These are phyloP conservation scores for Gamarada debralockiae DNA, from an alignment of 495 filamentous ascomycete genomes.

Conservation along the genomic window DNA sequence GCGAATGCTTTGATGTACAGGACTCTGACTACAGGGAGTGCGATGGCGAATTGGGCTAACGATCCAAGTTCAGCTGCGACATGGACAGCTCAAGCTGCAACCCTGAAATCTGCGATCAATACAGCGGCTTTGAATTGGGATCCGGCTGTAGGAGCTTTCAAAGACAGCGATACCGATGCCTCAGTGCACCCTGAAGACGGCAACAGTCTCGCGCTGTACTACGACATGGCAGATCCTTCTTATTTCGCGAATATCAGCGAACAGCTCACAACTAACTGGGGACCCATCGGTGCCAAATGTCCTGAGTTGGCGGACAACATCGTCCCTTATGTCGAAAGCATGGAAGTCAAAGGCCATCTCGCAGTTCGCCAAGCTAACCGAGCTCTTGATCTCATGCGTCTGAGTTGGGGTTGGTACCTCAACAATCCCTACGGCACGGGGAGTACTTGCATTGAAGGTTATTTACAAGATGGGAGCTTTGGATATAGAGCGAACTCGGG, in stretches of 20 bases:
- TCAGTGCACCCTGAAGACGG: constrained; percentile 30
- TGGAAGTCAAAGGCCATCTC: constrained; percentile 62
- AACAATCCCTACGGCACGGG: constrained; percentile 57
- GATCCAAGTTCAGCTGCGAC: constrained; percentile 28
- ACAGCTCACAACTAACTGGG: constrained; percentile 24
- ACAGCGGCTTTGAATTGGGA: constrained; percentile 34
- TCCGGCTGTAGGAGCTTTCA: constrained; percentile 43
- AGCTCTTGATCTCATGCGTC: constrained; percentile 56
- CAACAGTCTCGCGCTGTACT: constrained; percentile 19
- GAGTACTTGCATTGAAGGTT: constrained; percentile 62
- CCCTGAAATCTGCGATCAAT: constrained; percentile 27
- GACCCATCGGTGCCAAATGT: constrained; percentile 52
- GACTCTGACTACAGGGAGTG: constrained; percentile 43
- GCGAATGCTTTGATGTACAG: constrained; percentile 58
- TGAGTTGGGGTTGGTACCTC: constrained; percentile 61
- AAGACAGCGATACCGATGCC: constrained; percentile 49
- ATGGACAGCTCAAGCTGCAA: constrained; percentile 9
- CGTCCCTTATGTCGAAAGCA: constrained; percentile 58
- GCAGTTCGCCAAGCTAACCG: constrained; percentile 42
- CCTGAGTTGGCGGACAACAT: constrained; percentile 57
- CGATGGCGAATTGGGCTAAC: constrained; percentile 46
- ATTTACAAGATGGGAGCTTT: constrained; percentile 52
- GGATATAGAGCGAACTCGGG: constrained; percentile 54
- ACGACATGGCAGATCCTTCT: constrained; percentile 7
- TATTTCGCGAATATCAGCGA: constrained; percentile 1